Conservation (phyloP, 805 yeast genomes). For the Cephaloascus albidus region DNA sequence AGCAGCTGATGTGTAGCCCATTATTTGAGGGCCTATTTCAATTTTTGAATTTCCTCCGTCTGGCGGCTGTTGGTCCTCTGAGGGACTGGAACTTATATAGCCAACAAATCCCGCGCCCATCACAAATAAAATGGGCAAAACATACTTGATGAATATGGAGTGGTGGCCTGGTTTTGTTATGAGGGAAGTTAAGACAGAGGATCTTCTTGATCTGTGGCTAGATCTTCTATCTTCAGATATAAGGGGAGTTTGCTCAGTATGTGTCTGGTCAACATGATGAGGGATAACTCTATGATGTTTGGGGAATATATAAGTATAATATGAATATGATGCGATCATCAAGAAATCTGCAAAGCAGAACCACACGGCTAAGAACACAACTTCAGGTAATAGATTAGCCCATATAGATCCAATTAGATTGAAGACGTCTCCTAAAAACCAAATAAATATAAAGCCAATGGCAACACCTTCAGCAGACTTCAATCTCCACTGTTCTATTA, state of each 20-base stretch:
- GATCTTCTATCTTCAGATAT: slow-evolving; percentile 22
- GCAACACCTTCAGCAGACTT: slow-evolving; percentile 74
- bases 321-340: slow-evolving; percentile 47
- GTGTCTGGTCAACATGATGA: slow-evolving; percentile 9
- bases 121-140: slow-evolving; percentile 55
- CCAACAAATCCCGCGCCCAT: slow-evolving; percentile 55
- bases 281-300: slow-evolving; percentile 14
- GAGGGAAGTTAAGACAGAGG: slow-evolving; percentile 41
- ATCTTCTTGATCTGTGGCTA: slow-evolving; percentile 21
- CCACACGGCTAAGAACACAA: slow-evolving; percentile 65
- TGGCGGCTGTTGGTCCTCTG: slow-evolving; percentile 10
- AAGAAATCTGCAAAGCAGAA: slow-evolving; percentile 62
- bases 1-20: slow-evolving; percentile 63
- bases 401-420: slow-evolving; percentile 61
- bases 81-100: slow-evolving; percentile 37
- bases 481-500: slow-evolving; percentile 71
- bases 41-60: slow-evolving; percentile 14
- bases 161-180: slow-evolving; percentile 38
- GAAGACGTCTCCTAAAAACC: slow-evolving; percentile 67
- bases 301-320: slow-evolving; percentile 42
- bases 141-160: slow-evolving; percentile 37
- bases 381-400: slow-evolving; percentile 66
- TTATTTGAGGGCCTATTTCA: slow-evolving; percentile 47
- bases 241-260: slow-evolving; percentile 19
- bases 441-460: slow-evolving; percentile 52